Evolutionary conservation across 495 filamentous ascomycete species (phyloP), one percentile per base, ranked within the genome.

Genomic region (Sporormia fimetaria): DNA sequence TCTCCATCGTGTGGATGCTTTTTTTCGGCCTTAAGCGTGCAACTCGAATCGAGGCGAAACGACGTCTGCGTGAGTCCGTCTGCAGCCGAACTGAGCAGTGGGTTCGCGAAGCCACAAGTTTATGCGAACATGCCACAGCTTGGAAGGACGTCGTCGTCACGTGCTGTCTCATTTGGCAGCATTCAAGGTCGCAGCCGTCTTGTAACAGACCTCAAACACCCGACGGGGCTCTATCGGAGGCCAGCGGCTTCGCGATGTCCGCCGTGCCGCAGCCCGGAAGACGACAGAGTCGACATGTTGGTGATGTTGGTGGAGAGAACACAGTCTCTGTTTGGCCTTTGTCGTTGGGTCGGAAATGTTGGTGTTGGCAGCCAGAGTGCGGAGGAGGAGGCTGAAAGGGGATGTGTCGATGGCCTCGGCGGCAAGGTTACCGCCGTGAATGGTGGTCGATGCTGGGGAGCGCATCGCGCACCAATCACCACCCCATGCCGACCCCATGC

Each of bases 151-250:
- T n/a, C n/a, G 10, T 17, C 32, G 42, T 48, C 50, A 53, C 50
- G 50, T 53, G 42, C 31, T 42, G 50, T 53, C 44, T 53, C n/a
- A n/a, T n/a, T n/a, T n/a, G n/a, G n/a, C n/a, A n/a, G n/a, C n/a
- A n/a, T n/a, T n/a, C 50, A 53, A 33, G 21, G 24, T 21, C 29
- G 38, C 42, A 40, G 40, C 42, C 45, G 50, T 31, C 44, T 41
- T 53, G 50, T 48, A 38, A 53, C 50, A 53, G 39, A 53, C 35
- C 40, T 53, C 50, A 53, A 53, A 53, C 50, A 35, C 34, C 25
- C 25, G 25, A n/a, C 43, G 36, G 23, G 10, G 18, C 14, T 31
- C 17, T 25, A 23, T 42, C 31, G 37, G 14, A 29, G 15, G 18
- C n/a, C 9, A 24, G 10, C 25, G 44, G 28, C 6, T 9, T 10